Conservation (phyloP, 345 rosid species). For the Anastatica hierochuntica region DNA sequence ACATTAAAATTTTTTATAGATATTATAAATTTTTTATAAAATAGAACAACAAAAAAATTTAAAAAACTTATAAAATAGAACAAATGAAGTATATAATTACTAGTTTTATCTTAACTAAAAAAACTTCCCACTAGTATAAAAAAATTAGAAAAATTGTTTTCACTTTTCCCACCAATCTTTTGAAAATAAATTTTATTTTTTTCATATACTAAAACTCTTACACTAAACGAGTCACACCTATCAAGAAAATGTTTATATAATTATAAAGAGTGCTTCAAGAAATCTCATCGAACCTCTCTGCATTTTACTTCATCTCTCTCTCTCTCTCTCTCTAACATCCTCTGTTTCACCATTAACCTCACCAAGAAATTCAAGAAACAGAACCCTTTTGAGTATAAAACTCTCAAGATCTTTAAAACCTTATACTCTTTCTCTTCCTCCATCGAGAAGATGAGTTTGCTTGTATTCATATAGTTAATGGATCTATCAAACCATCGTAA, state of each 20-base stretch:
- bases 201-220: neutral
- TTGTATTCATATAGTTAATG: constrained; percentile 3
- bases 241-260: neutral
- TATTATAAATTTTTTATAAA: no score
- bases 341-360: no score
- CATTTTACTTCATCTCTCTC: constrained; percentile 12
- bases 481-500: constrained; percentile 12
- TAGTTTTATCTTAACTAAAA: no score
- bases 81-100: no score
- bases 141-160: constrained; percentile 5
- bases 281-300: constrained; percentile 21
- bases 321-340: neutral
- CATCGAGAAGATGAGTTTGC: no score
- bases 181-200: neutral
- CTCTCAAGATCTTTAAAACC: no score
- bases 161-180: neutral
- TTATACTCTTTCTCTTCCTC: no score
- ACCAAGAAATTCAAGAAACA: no score
- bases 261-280: constrained; percentile 9
- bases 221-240: constrained; percentile 11
- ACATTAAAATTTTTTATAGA: no score
- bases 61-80: no score
- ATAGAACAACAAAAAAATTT: no score
- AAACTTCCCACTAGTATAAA: constrained; percentile 1
- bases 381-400: no score